These are phyloP conservation scores for Fusarium sp. DNA, from an alignment of 2,329 filamentous ascomycete species.

Conservation along the genomic window DNA sequence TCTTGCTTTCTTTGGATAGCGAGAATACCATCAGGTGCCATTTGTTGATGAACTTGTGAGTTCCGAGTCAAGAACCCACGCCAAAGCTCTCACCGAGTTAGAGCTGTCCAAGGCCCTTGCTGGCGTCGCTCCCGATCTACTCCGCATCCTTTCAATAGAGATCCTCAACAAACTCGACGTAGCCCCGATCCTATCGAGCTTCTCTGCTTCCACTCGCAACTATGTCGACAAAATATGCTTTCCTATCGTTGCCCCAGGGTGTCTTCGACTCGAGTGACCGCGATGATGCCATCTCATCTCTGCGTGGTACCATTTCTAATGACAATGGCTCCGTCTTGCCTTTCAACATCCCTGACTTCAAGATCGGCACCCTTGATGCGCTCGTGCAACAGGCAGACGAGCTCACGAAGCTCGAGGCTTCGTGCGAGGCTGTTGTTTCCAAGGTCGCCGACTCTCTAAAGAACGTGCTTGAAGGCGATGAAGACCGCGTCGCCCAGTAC, in stretches of 20 bases:
- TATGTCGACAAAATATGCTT: slow-evolving; percentile 77
- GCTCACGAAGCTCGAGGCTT: slow-evolving; percentile 84
- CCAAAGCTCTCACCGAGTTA: slow-evolving; percentile 20
- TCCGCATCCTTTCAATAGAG: slow-evolving; percentile 21
- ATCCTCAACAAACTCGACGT: slow-evolving; percentile 16
- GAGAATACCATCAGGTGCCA: slow-evolving; percentile 3
- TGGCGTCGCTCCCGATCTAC: slow-evolving; percentile 27
- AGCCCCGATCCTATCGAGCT: slow-evolving; percentile 8
- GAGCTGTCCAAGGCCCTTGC: slow-evolving; percentile 21
- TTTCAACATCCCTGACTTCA: slow-evolving; percentile 92
- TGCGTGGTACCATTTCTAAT: slow-evolving; percentile 77
- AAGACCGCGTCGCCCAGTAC: slow-evolving; percentile 84
- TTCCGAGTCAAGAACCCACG: slow-evolving; percentile 1
- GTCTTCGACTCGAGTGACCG: slow-evolving; percentile 84
- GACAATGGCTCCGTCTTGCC: slow-evolving; percentile 81
- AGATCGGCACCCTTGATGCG: slow-evolving; percentile 95
- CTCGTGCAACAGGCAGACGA: slow-evolving; percentile 97
- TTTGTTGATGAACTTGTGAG: slow-evolving; percentile 24
- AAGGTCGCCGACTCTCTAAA: slow-evolving; percentile 91
- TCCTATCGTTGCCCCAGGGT: slow-evolving; percentile 89
- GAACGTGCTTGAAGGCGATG: slow-evolving; percentile 84
- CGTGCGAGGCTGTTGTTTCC: slow-evolving; percentile 83
- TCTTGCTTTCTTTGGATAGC: slow-evolving; percentile 4
- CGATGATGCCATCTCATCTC: slow-evolving; percentile 82
- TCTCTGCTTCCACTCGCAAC: slow-evolving; percentile 20